Conservation (phyloP, 2,329 filamentous ascomycete genomes). For the Colletotrichum filicis region DNA sequence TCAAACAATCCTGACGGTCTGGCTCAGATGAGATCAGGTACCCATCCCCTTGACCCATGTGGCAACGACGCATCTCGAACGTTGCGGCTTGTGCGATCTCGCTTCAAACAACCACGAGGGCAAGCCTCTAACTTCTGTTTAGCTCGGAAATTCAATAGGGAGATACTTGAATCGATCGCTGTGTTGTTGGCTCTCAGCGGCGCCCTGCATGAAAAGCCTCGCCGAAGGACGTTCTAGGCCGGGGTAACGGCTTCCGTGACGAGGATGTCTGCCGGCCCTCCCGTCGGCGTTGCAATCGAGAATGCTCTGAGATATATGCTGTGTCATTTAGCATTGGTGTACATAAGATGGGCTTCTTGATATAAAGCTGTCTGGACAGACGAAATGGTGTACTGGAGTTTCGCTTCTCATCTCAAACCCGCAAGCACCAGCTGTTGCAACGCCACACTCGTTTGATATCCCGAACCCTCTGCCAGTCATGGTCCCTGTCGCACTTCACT, state of each 20-base stretch:
- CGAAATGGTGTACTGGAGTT: conserved; percentile 13
- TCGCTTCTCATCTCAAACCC: neutral
- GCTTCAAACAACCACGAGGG: too few relatives aligned
- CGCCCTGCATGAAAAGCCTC: conserved; percentile 11
- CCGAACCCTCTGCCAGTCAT: conserved; percentile 29
- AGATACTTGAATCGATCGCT: conserved; percentile 12
- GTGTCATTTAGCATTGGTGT: conserved; percentile 9
- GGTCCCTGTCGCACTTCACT: conserved; percentile 38
- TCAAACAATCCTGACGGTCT: neutral
- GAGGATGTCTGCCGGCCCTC: conserved; percentile 1
- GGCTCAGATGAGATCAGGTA: neutral
- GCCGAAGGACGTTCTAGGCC: conserved; percentile 14
- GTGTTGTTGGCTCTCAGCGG: conserved; percentile 14
- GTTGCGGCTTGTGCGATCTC: neutral
- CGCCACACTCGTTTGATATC: conserved; percentile 40
- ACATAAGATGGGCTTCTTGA: conserved; percentile 37
- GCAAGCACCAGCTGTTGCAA: conserved; percentile 8
- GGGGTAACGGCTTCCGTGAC: neutral
- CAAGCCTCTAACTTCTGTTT: neutral
- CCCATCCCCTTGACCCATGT: neutral
- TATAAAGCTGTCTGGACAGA: conserved; percentile 22
- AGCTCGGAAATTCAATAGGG: neutral
- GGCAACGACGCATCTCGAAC: too few relatives aligned
- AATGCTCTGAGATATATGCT: neutral
- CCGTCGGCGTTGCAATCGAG: neutral